Conservation (phyloP, 1,284 basidiomycete species). For the Irpex sp. region DNA sequence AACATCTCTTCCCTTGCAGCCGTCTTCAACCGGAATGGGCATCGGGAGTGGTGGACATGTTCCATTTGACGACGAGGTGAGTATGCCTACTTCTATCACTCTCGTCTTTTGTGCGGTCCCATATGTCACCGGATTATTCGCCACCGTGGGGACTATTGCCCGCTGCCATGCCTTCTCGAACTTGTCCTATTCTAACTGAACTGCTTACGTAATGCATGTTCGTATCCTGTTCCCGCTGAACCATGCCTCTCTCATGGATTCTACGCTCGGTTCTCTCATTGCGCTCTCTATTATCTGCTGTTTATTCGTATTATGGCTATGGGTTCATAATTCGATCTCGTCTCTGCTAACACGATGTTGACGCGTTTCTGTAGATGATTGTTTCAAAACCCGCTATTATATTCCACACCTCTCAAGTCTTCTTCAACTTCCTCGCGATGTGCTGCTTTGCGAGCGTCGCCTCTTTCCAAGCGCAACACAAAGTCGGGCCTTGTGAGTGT, state of each 20-base stretch:
- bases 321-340: slow-evolving; percentile 41
- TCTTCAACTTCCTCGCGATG: slow-evolving; percentile 89
- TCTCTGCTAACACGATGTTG: slow-evolving; percentile 11
- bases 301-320: slow-evolving; percentile 60
- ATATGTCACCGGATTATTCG: slow-evolving; percentile 6
- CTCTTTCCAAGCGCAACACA: slow-evolving; percentile 79
- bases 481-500: slow-evolving; percentile 77
- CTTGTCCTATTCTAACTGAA: slow-evolving; percentile 1
- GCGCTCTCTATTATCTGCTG: slow-evolving; percentile 61
- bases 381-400: slow-evolving; percentile 77
- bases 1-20: slow-evolving; percentile 20
- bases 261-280: slow-evolving; percentile 44
- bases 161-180: slow-evolving; percentile 3
- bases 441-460: slow-evolving; percentile 86
- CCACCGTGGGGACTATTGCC: slow-evolving; percentile 2
- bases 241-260: slow-evolving; percentile 20
- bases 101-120: slow-evolving; percentile 9
- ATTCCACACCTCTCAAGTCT: slow-evolving; percentile 69
- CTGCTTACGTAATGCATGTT: slow-evolving; percentile 53
- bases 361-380: slow-evolving; percentile 60
- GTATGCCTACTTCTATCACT: slow-evolving; percentile 25
- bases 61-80: slow-evolving; percentile 67
- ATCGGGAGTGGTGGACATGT: slow-evolving; percentile 51
- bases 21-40: slow-evolving; percentile 44
- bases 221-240: slow-evolving; percentile 9